phyloP scores from a whole-genome alignment of 108 stramenopile genomes.

The Nitzschia putrida region DNA sequence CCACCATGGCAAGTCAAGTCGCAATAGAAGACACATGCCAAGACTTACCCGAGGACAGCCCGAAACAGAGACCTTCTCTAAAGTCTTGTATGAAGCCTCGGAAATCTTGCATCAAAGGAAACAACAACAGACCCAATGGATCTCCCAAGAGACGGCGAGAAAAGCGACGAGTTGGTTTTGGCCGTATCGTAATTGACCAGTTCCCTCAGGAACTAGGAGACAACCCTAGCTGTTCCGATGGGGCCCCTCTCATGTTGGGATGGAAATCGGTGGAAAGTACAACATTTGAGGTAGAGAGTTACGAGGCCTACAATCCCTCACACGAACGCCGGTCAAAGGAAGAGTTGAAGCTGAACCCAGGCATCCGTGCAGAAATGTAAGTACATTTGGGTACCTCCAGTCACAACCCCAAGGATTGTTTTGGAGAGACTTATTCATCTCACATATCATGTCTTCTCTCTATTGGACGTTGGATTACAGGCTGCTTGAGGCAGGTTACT shows the following conservation, averaged over 20 bases:
- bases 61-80: not conserved
- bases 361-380: slow-evolving; percentile 4
- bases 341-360: not conserved
- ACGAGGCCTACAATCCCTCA: slow-evolving; percentile 22
- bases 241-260: slow-evolving; percentile 30
- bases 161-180: slow-evolving; percentile 20
- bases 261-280: slow-evolving; percentile 9
- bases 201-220: slow-evolving; percentile 28
- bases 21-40: too few relatives aligned
- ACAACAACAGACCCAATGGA: not conserved
- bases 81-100: slow-evolving; percentile 3
- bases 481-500: slow-evolving; percentile 9
- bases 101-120: slow-evolving; percentile 1
- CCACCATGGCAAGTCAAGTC: too few relatives aligned
- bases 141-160: slow-evolving; percentile 6
- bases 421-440: not conserved
- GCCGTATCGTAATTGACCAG: slow-evolving; percentile 22
- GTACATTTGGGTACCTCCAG: not conserved
- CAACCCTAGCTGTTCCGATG: slow-evolving; percentile 28
- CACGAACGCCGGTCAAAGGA: slow-evolving; percentile 9
- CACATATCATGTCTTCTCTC: not conserved
- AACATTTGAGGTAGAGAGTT: slow-evolving; percentile 9
- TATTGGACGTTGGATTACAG: not conserved
- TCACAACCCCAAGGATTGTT: not conserved
- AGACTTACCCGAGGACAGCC: too few relatives aligned